Base-by-base conservation (phyloP, 2,329 filamentous ascomycete species). In the Fusarium sp. region DNA sequence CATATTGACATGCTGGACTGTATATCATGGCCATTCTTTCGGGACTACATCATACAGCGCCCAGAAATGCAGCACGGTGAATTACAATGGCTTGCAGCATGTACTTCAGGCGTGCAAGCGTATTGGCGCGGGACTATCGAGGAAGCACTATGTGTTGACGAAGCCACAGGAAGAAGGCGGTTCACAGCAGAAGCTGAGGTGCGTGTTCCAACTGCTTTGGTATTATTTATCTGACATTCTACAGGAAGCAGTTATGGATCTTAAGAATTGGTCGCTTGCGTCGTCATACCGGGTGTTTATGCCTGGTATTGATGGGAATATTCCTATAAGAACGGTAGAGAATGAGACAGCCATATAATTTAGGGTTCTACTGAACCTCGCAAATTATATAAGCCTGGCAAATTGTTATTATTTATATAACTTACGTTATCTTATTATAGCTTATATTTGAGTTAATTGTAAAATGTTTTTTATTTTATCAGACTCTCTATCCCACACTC, bases 1-100 rank as follows among this genome's bases (percentile, higher is more conserved):
- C 54, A 56, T 8, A 47, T 67, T 3, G 50, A 61, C 14, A 68
- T 53, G 47, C 6, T 68, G 12, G 59, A 61, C 7, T 67, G 59
- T n/a, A 56, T 61, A 21, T 49, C 43, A 3, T 65, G 59, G 55
- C 64, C 50, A 0, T 56, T 49, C 20, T 61, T 68, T 4, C 15
- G 50, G 24, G 46, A 53, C 15, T 56, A 68, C 8, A 28, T 52
- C 4, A 56, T 61, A 3, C 50, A 65, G 9, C 54, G 46, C 6
- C 50, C 39, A 1, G 50, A 68, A 20, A 56, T 50, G 59, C 55
- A 68, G 3, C 59, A 60, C 3, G 64, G 64, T 2, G 59, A 56
- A 4, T 5, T 68, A 1, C 39, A 60, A 3, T 68, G 50, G 39
- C 47, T 67, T 12, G 42, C 58, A 0, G 59, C 65, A 2, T 60